Conservation (phyloP, 2,329 filamentous ascomycete genomes). For the Botrytis sinoallii region DNA sequence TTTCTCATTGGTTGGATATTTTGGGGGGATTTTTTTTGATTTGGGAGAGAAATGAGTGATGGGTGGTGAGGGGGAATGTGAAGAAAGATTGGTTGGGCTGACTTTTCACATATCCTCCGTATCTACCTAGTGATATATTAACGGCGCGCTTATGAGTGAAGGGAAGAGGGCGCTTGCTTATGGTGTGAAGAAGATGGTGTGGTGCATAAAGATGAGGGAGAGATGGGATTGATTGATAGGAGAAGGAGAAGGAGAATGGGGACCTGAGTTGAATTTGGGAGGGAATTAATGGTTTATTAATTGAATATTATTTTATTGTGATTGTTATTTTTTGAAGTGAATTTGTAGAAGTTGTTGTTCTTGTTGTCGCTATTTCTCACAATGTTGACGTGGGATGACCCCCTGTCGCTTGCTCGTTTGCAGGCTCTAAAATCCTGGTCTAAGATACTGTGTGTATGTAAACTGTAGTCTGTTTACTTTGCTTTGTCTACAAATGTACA, state of each 20-base stretch:
- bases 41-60: background rate
- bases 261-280: background rate
- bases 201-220: background rate
- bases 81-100: background rate
- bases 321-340: background rate
- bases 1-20: conserved; percentile 3
- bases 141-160: background rate
- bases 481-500: background rate
- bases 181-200: background rate
- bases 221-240: background rate
- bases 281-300: background rate
- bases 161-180: background rate
- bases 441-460: too few species aligned
- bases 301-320: background rate
- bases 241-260: background rate
- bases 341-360: background rate
- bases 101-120: background rate
- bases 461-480: background rate
- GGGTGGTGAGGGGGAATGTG: background rate
- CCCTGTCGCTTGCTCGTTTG: background rate
- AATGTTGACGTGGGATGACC: background rate
- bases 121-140: background rate
- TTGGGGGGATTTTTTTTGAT: too few species aligned
- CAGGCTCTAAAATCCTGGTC: background rate
- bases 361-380: background rate